phyloP scores from a whole-genome alignment of 2,329 filamentous ascomycete species.

The Gliomastix tumulicola region DNA sequence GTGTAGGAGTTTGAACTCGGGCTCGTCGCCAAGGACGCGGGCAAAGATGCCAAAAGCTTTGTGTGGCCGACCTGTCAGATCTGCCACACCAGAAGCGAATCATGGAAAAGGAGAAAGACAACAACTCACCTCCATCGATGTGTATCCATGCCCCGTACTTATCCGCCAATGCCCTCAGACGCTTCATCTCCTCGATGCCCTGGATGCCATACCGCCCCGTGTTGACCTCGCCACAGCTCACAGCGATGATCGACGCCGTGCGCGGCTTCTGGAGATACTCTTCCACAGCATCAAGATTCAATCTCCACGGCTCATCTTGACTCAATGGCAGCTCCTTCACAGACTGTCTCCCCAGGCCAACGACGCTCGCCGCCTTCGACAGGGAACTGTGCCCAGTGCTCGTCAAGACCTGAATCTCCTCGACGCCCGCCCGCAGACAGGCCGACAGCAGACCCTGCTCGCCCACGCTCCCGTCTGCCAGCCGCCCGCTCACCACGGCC shows the following conservation, averaged over 20 bases:
- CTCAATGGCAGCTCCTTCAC: constrained; percentile 54
- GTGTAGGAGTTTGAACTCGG: constrained; percentile 49
- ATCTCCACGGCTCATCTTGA: constrained; percentile 53
- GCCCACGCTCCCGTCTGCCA: constrained; percentile 44
- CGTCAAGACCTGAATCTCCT: constrained; percentile 68
- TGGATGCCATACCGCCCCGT: constrained; percentile 70
- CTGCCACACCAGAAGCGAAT: too few relatives aligned
- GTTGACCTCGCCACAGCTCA: constrained; percentile 89
- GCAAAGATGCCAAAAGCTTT: constrained; percentile 79
- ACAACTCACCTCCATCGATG: constrained; percentile 62
- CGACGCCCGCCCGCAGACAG: constrained; percentile 55
- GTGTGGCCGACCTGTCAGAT: background rate
- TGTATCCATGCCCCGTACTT: constrained; percentile 78
- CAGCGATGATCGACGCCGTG: constrained; percentile 65
- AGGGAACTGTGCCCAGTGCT: constrained; percentile 80
- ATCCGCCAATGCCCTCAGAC: constrained; percentile 64
- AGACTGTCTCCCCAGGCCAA: constrained; percentile 67
- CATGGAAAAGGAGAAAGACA: background rate
- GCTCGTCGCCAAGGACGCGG: constrained; percentile 50
- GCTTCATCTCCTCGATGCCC: constrained; percentile 50
- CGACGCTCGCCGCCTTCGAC: constrained; percentile 72
- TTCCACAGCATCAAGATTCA: constrained; percentile 63
- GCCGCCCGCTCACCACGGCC: constrained; percentile 38
- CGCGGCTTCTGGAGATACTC: constrained; percentile 41
- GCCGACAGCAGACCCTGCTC: constrained; percentile 64